Conservation (phyloP, 495 filamentous ascomycete genomes). For the Neurospora discreta region DNA sequence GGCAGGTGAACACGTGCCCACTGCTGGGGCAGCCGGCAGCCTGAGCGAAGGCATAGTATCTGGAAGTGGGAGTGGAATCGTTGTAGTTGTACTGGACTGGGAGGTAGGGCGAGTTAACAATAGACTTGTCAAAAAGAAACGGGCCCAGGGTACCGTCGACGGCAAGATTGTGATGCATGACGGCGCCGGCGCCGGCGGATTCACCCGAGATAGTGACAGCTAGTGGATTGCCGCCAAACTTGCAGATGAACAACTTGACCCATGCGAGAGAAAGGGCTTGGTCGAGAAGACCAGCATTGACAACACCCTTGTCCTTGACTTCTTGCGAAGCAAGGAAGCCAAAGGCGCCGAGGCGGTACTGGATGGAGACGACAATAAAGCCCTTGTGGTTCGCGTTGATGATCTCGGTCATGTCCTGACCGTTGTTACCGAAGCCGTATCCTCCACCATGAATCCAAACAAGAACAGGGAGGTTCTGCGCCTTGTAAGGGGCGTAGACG, state of each 20-base stretch:
- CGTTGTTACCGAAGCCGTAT: conserved; percentile 28
- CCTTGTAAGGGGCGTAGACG: conserved; percentile 26
- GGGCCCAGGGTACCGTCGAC: conserved; percentile 14
- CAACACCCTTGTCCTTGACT: conserved; percentile 13
- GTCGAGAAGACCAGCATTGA: conserved; percentile 35
- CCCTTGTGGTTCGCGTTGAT: conserved; percentile 33
- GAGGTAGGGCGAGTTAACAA: conserved; percentile 20
- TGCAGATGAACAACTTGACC: conserved; percentile 55
- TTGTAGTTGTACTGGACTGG: conserved; percentile 28
- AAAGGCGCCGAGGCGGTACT: conserved; percentile 30
- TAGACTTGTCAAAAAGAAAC: conserved; percentile 17
- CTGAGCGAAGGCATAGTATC: conserved; percentile 43
- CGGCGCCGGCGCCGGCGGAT: conserved; percentile 47
- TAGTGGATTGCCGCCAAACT: conserved; percentile 56
- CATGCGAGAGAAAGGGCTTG: conserved; percentile 60
- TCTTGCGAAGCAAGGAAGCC: conserved; percentile 17
- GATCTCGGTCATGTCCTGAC: conserved; percentile 25
- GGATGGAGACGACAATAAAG: conserved; percentile 35
- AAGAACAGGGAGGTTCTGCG: conserved; percentile 26
- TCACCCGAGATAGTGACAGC: conserved; percentile 56
- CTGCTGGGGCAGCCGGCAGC: conserved; percentile 38
- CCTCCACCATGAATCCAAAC: conserved; percentile 42
- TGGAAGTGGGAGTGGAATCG: conserved; percentile 32
- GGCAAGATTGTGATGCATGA: conserved; percentile 20
- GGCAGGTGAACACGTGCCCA: conserved; percentile 41